Base-by-base conservation (phyloP, 139 green algal genomes). In the Ettlia oleoabundans region DNA sequence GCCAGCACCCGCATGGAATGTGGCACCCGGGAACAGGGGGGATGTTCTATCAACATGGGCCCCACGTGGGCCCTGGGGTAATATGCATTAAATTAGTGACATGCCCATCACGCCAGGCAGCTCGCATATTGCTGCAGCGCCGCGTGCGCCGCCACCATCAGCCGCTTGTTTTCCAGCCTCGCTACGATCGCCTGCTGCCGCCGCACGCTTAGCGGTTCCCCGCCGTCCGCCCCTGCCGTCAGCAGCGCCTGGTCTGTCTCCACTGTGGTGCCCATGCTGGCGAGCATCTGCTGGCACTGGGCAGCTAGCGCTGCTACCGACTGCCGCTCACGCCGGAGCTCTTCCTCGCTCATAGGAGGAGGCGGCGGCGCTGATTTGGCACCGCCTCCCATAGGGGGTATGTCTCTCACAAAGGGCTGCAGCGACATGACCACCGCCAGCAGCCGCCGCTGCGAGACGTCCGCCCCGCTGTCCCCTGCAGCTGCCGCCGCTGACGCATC, bases 131-230 rank as follows among this genome's bases (percentile, higher is more conserved):
- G 26, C 15, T 64, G 19, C 47, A 83, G 78, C 10, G 37, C 43
- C 1, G 32, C 65, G 4, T 55, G n/a, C 10, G 78, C 78, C n/a
- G 72, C 53, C 30, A 52, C 32, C 21, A 88, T 37, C 67, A 88
- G 58, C 28, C 55, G 67, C 75, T 88, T 88, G 28, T 32, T 42
- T 35, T 88, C 85, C 30, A 88, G 55, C 35, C 85, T 65, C 0
- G 72, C 58, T 22, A 26, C 63, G 13, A 88, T 61, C 22, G 85
- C 85, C 15, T 66, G 62, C 22, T 43, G 35, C 37, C 58, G 22
- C 26, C 85, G 74, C 10, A 68, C 40, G 4, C 63, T 52, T 40
- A 86, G 52, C 52, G 28, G 19, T 41, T 9, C 42, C 18, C 67
- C 42, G 69, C 21, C 22, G 37, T 30, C 66, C 30, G 2, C 47